Percentiles rank a stretch among this genome's conserved stretches.
These are phyloP conservation scores for Aspergillus sp. DNA, from an alignment of 2,329 filamentous ascomycete species.

Conservation along the genomic window DNA sequence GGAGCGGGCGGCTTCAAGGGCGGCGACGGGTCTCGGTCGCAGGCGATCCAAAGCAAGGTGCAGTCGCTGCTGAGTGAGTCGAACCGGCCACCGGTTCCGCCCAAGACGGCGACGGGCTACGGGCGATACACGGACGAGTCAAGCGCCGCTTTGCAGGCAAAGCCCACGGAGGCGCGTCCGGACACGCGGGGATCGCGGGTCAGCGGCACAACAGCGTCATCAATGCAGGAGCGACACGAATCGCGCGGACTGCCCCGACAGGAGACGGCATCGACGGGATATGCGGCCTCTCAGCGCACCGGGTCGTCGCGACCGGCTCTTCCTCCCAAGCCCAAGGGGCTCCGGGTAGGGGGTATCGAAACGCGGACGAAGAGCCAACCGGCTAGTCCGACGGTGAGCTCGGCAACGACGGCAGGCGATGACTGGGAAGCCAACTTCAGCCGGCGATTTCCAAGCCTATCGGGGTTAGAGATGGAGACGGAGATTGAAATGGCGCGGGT, in stretches of 20 bases:
- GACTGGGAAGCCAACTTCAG: constrained; percentile 72
- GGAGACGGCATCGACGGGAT: constrained; percentile 24
- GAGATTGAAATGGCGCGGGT: constrained; percentile 52
- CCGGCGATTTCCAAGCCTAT: constrained; percentile 82
- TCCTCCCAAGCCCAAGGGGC: constrained; percentile 63
- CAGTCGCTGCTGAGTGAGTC: constrained; percentile 80
- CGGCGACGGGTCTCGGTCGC: constrained; percentile 63
- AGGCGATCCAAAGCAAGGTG: constrained; percentile 89
- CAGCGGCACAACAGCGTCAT: constrained; percentile 14
- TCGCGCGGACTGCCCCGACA: constrained; percentile 21
- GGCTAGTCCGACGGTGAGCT: constrained; percentile 32
- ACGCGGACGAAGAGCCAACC: constrained; percentile 21
- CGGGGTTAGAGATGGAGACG: constrained; percentile 81
- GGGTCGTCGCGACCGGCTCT: constrained; percentile 52
- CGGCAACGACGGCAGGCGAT: constrained; percentile 53
- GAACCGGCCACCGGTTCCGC: constrained; percentile 58
- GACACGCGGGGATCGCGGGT: constrained; percentile 25
- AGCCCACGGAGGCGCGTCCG: constrained; percentile 33
- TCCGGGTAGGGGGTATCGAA: constrained; percentile 50
- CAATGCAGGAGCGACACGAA: constrained; percentile 18
- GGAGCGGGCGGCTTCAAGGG: constrained; percentile 53
- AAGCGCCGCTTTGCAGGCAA: constrained; percentile 42
- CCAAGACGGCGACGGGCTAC: constrained; percentile 82
- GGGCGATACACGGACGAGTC: constrained; percentile 73
- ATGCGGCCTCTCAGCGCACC: constrained; percentile 30